Base-by-base conservation (phyloP, 306 rosid species). In the Sicyos baderoa region DNA sequence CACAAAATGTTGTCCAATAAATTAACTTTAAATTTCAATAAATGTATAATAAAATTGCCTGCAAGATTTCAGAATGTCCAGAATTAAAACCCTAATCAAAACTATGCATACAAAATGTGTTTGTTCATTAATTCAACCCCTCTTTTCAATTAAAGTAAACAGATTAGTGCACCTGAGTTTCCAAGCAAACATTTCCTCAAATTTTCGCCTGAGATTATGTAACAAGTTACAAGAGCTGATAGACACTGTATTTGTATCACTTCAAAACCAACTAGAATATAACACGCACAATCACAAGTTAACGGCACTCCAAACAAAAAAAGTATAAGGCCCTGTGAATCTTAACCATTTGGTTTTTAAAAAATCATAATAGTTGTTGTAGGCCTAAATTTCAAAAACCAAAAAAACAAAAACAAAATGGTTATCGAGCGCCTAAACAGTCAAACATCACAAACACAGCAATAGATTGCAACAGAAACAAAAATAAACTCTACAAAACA, bases 401-500 rank as follows among this genome's bases (percentile, higher is more conserved):
- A n/a, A n/a, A n/a, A n/a, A n/a, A n/a, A n/a, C n/a, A n/a, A n/a
- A n/a, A n/a, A n/a, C n/a, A n/a, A n/a, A n/a, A n/a, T n/a, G n/a
- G n/a, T n/a, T 29, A 29, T 2, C 2, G 2, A 27, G 6, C 27
- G 15, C 11, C 7, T 7, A n/a, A 27, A 29, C 18, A 2, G 22
- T 16, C 45, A 59, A 59, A 27, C 66, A 6, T 16, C 47, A 59
- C 45, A 29, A 59, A 5, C 12, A 0, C 66, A 15, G 2, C 45
- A 37, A 9, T 32, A 29, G 21, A 32, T n/a, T 7, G 19, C 66
- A 58, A 16, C 22, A 60, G 2, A 29, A 59, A 35, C 7, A 56
- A 29, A 23, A 22, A 67, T 11, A 56, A 58, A 68, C 23, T 51
- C 67, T 76, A 71, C 79, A 82, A 37, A 29, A 67, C 75, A 54